These are phyloP conservation scores for Ceratocystis lukuohia DNA, from an alignment of 2,329 filamentous ascomycete genomes.

Conservation along the genomic window DNA sequence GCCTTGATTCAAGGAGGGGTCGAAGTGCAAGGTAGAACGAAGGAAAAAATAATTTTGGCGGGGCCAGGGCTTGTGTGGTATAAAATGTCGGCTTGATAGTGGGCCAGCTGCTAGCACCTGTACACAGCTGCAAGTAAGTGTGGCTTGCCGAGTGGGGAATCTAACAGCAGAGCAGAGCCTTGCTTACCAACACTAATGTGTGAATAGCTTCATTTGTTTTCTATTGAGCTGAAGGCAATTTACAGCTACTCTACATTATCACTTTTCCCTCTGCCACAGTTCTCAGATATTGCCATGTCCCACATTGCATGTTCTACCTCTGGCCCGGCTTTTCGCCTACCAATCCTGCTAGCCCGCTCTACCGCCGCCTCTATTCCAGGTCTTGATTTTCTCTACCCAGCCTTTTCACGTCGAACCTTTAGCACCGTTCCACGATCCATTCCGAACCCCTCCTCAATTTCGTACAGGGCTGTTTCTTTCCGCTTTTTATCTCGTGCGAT, in stretches of 20 bases:
- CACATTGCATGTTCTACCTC: slow-evolving; percentile 6
- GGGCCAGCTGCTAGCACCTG: slow-evolving; percentile 7
- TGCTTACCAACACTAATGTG: background rate
- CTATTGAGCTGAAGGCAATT: background rate
- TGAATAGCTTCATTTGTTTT: background rate
- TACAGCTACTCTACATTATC: background rate
- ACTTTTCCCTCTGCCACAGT: too few species aligned
- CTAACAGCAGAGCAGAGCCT: background rate
- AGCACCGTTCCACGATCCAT: background rate
- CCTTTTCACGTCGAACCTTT: slow-evolving; percentile 17
- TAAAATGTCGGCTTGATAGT: slow-evolving; percentile 15
- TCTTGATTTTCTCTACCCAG: slow-evolving; percentile 32
- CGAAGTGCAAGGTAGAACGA: slow-evolving; percentile 16
- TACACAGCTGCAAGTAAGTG: background rate
- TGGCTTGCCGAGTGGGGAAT: slow-evolving; percentile 1
- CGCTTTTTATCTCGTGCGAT: background rate
- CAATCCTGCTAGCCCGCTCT: slow-evolving; percentile 15
- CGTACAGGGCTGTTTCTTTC: background rate
- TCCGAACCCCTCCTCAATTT: background rate
- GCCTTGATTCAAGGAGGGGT: slow-evolving; percentile 19
- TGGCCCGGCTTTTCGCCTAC: slow-evolving; percentile 10
- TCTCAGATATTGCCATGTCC: background rate
- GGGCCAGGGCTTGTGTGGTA: slow-evolving; percentile 20
- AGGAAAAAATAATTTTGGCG: slow-evolving; percentile 20
- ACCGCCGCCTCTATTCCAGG: slow-evolving; percentile 23